Evolutionary conservation across 2,329 filamentous ascomycete species (phyloP), one percentile per base, ranked within the genome.

Genomic region (Cercospora brassicicola): DNA sequence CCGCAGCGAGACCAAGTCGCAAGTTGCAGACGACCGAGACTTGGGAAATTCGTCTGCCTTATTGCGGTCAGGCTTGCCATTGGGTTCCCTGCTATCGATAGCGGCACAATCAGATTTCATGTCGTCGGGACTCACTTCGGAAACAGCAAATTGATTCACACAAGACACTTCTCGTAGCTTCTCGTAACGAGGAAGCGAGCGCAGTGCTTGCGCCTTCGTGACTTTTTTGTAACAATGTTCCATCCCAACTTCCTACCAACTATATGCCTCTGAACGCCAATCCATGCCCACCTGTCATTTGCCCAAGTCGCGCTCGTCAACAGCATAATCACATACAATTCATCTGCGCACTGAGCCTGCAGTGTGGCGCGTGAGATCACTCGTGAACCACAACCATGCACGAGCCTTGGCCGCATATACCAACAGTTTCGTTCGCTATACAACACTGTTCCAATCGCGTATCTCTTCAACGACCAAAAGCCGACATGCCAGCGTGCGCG

Each of bases 401-500:
- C 48, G 20, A 53, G 18, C 18, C 26, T 28, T 39, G 33, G 33
- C 33, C 33, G 33, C 33, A 39, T 15, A 6, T 13, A 39, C 48
- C 18, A 26, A 53, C 18, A 23, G 2, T 20, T 28, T 28, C 48
- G 26, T n/a, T 57, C 30, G 20, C 53, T 26, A 31, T 20, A 23
- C 26, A 5, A 57, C 23, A 2, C 26, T 57, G 53, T 6, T 42
- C 5, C 36, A n/a, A 15, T 57, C 53, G 53, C 53, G 6, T 13
- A 28, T 53, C 48, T 28, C 20, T 5, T 64, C 73, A 74, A 33
- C 73, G 73, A 57, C 73, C 72, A 62, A 70, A 75, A 30, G 67
- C 64, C 20, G 72, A 70, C 67, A 73, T 69, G 31, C 72, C 74
- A 59, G 72, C 68, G 26, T 67, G 64, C 26, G 72, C 48, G 36